Evolutionary conservation across 768 basidiomycete genomes (phyloP).

Genomic region (Hortiboletus campestris): DNA sequence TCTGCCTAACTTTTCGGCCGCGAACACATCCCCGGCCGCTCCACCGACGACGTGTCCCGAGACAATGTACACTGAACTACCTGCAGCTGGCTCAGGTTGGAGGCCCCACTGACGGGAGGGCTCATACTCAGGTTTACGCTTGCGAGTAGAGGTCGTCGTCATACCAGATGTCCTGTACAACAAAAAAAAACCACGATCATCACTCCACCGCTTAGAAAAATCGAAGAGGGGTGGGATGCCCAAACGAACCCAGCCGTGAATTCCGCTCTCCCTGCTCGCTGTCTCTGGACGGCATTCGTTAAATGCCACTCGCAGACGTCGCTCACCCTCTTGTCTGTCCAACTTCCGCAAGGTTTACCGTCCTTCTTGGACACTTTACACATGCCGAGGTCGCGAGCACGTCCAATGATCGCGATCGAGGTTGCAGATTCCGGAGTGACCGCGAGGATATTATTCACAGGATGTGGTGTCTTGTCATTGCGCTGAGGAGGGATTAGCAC

Average conservation of each 20-base stretch:
- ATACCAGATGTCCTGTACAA: conserved; percentile 68
- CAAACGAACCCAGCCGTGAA: conserved; percentile 73
- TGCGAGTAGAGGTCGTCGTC: conserved; percentile 44
- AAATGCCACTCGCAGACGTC: conserved; percentile 93
- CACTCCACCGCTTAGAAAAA: background rate
- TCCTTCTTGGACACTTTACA: conserved; percentile 78
- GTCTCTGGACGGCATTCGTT: conserved; percentile 71
- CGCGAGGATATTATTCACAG: conserved; percentile 77
- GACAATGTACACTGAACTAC: conserved; percentile 71
- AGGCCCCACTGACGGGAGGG: conserved; percentile 76
- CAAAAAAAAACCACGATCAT: background rate
- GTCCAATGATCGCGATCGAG: conserved; percentile 82
- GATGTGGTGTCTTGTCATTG: conserved; percentile 60
- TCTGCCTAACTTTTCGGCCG: conserved; percentile 72
- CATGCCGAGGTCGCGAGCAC: conserved; percentile 82
- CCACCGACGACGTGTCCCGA: conserved; percentile 73
- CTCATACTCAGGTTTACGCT: conserved; percentile 59
- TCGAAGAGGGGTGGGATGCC: background rate
- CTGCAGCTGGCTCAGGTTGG: conserved; percentile 44
- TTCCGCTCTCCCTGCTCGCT: conserved; percentile 77
- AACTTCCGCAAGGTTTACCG: conserved; percentile 77
- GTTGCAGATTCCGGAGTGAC: conserved; percentile 81
- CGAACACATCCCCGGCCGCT: conserved; percentile 41
- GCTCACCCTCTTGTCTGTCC: conserved; percentile 87
- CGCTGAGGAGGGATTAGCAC: conserved; percentile 13